Evolutionary conservation across 2,329 filamentous ascomycete species (phyloP).

Genomic region (Fusarium domesticum): DNA sequence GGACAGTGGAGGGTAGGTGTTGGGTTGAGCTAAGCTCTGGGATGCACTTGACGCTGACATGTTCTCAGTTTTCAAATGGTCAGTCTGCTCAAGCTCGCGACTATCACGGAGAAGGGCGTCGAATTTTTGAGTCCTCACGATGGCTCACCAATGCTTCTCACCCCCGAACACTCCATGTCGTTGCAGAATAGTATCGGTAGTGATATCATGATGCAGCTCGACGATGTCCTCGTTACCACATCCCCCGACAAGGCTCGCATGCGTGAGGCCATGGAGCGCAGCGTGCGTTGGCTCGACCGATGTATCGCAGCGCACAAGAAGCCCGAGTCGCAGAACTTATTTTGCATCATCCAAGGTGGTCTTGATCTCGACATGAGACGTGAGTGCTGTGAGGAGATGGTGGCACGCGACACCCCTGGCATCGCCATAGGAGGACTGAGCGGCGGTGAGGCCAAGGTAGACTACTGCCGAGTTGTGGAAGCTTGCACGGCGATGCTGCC

Average conservation of each 20-base stretch:
- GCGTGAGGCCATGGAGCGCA: slow-evolving; percentile 91
- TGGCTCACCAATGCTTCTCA: slow-evolving; percentile 91
- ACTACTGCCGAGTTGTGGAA: slow-evolving; percentile 86
- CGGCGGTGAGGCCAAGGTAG: slow-evolving; percentile 89
- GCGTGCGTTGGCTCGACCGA: slow-evolving; percentile 91
- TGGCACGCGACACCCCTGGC: slow-evolving; percentile 84
- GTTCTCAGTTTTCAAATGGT: slow-evolving; percentile 96
- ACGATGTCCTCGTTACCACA: slow-evolving; percentile 95
- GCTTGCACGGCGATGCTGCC: slow-evolving; percentile 84
- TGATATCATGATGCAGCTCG: slow-evolving; percentile 99
- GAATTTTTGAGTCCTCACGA: slow-evolving; percentile 96
- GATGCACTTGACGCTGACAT: slow-evolving; percentile 5
- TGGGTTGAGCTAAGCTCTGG: neutral
- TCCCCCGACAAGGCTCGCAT: slow-evolving; percentile 86
- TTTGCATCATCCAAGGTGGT: slow-evolving; percentile 98
- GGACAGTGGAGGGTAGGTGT: slow-evolving; percentile 63
- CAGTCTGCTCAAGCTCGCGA: slow-evolving; percentile 86
- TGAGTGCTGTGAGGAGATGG: slow-evolving; percentile 84
- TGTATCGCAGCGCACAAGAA: slow-evolving; percentile 89
- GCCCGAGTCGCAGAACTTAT: slow-evolving; percentile 82
- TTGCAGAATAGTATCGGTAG: slow-evolving; percentile 96
- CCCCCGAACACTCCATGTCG: slow-evolving; percentile 93
- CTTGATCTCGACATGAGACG: slow-evolving; percentile 81
- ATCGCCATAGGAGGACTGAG: slow-evolving; percentile 95
- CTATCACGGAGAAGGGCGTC: slow-evolving; percentile 92